A percentile compares a stretch with the other conserved stretches of the same genome.
Conservation (phyloP, 2,329 filamentous ascomycete species). For the Phaeosphaeria sp. region DNA sequence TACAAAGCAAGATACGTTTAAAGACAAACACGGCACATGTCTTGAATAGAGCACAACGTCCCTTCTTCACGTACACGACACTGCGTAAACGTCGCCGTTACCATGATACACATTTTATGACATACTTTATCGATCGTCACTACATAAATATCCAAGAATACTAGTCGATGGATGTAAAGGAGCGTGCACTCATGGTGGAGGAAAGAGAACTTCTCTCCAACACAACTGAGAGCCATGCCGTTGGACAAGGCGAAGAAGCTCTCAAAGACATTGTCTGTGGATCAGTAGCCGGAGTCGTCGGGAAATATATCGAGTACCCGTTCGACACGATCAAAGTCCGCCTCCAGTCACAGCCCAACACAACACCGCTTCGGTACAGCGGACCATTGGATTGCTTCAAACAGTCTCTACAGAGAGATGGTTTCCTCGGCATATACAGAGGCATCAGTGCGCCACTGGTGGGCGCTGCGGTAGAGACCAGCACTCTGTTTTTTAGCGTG, state of each 20-base stretch:
- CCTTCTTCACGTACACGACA: constrained; percentile 40
- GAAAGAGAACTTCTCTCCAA: constrained; percentile 11
- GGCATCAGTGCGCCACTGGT: constrained; percentile 91
- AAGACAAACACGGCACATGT: constrained; percentile 9
- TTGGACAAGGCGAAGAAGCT: constrained; percentile 67
- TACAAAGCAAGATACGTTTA: background rate
- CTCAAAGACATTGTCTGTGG: constrained; percentile 88
- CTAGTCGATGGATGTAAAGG: constrained; percentile 38
- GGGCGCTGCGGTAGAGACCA: constrained; percentile 90
- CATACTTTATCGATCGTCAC: constrained; percentile 8
- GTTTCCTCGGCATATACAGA: constrained; percentile 83
- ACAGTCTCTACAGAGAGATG: constrained; percentile 81
- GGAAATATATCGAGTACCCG: constrained; percentile 97
- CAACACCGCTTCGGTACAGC: constrained; percentile 78
- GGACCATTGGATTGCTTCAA: constrained; percentile 94
- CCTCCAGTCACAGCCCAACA: constrained; percentile 91
- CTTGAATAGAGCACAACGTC: constrained; percentile 30
- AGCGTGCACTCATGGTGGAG: constrained; percentile 29
- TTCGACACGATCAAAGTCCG: constrained; percentile 99
- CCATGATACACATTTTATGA: constrained; percentile 31
- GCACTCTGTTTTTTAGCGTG: constrained; percentile 86
- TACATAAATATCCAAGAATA: constrained; percentile 5
- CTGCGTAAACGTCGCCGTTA: constrained; percentile 21
- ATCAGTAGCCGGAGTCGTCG: constrained; percentile 86
- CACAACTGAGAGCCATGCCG: constrained; percentile 16